These are phyloP conservation scores for Diaporthe sp. DNA, from an alignment of 2,329 filamentous ascomycete species.

Conservation along the genomic window DNA sequence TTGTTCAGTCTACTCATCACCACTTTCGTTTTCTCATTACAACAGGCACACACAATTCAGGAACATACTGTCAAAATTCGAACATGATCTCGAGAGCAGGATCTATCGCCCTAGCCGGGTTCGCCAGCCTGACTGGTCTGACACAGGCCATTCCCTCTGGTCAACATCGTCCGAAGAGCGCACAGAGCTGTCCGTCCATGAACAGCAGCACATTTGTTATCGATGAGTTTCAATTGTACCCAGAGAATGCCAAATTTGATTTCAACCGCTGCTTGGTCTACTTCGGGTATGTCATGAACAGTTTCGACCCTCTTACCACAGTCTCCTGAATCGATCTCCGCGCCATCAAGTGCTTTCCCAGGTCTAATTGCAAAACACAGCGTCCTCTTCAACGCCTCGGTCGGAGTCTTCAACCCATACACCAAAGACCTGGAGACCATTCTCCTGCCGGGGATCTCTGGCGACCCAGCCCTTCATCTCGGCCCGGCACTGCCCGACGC, in stretches of 20 bases:
- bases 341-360: not conserved
- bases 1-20: not conserved
- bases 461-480: conserved; percentile 49
- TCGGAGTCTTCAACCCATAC: conserved; percentile 53
- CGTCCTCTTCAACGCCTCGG: conserved; percentile 52
- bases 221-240: conserved; percentile 52
- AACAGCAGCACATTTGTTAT: conserved; percentile 46
- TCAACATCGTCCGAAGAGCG: not conserved
- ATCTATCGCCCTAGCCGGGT: conserved; percentile 5
- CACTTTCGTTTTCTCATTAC: not conserved
- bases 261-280: conserved; percentile 50
- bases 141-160: not conserved
- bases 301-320: not conserved
- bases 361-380: conserved; percentile 33
- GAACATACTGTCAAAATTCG: not conserved
- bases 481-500: conserved; percentile 55
- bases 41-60: not conserved
- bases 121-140: conserved; percentile 15
- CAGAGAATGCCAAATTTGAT: conserved; percentile 55
- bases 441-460: conserved; percentile 49
- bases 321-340: not conserved
- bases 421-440: conserved; percentile 47
- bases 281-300: conserved; percentile 46
- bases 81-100: not conserved
- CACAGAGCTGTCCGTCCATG: conserved; percentile 42